A percentile compares a stretch with the other conserved stretches of the same genome.
phyloP scores from a whole-genome alignment of 1,284 basidiomycete species.

The Rhodotorula sp. region DNA sequence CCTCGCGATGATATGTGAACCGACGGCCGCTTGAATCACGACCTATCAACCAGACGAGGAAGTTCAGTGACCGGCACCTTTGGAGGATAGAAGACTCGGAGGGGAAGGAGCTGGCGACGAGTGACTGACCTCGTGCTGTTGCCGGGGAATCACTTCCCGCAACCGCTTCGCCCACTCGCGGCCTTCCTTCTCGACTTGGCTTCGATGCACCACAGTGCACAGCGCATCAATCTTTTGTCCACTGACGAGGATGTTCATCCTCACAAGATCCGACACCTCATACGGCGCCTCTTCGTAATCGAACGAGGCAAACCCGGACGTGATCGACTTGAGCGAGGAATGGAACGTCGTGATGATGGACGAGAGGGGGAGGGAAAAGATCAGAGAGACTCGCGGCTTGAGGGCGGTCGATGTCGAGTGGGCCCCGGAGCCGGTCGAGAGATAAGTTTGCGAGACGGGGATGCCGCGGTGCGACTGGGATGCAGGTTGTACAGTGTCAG shows the following conservation, averaged over 20 bases:
- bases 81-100: no score
- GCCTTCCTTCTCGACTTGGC: constrained; percentile 68
- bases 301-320: constrained; percentile 47
- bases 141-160: constrained; percentile 80
- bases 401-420: constrained; percentile 63
- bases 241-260: constrained; percentile 87
- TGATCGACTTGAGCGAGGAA: constrained; percentile 70
- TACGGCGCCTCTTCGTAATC: constrained; percentile 87
- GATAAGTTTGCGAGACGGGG: constrained; percentile 42
- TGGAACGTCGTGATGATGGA: constrained; percentile 87
- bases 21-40: constrained; percentile 59
- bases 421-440: constrained; percentile 58
- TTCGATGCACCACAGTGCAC: constrained; percentile 69
- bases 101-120: no score
- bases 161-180: constrained; percentile 84
- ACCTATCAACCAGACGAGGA: constrained; percentile 16
- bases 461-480: constrained; percentile 42
- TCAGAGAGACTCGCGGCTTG: constrained; percentile 62
- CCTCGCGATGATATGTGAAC: constrained; percentile 80
- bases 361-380: constrained; percentile 71
- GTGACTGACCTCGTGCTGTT: constrained; percentile 76
- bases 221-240: constrained; percentile 83
- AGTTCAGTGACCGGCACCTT: no score
- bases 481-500: not conserved
- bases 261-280: constrained; percentile 65